Conservation (phyloP, 768 basidiomycete genomes). For the Arthromyces matolae region DNA sequence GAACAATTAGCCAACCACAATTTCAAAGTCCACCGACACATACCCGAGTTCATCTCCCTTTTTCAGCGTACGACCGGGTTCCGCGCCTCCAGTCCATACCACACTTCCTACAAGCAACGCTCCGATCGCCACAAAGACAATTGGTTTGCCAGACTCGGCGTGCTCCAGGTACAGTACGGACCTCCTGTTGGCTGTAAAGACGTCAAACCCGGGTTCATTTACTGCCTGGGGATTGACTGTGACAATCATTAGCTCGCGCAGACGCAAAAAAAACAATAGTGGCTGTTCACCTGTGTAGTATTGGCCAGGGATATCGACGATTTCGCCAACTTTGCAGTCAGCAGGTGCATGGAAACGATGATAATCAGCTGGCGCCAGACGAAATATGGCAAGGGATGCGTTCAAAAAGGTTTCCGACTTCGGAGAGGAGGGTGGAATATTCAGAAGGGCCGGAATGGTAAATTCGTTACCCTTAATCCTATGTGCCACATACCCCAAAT, state of each 20-base stretch:
- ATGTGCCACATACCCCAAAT: too few relatives aligned
- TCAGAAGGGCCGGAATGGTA: slow-evolving; percentile 57
- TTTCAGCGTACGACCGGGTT: slow-evolving; percentile 41
- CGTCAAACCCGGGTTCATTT: slow-evolving; percentile 61
- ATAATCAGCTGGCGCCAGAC: slow-evolving; percentile 79
- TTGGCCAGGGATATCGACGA: slow-evolving; percentile 47
- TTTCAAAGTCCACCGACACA: neutral
- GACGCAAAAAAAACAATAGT: slow-evolving; percentile 6
- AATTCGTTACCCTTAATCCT: slow-evolving; percentile 73
- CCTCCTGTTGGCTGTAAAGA: slow-evolving; percentile 62
- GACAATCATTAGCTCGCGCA: neutral
- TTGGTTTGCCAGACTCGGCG: slow-evolving; percentile 36
- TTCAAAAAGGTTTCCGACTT: slow-evolving; percentile 37
- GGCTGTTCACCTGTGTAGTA: slow-evolving; percentile 54
- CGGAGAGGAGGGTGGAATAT: slow-evolving; percentile 39
- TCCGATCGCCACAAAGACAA: slow-evolving; percentile 75
- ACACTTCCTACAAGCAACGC: slow-evolving; percentile 81
- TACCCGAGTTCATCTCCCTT: slow-evolving; percentile 65
- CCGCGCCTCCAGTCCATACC: slow-evolving; percentile 52
- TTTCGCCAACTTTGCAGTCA: slow-evolving; percentile 47
- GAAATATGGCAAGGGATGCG: slow-evolving; percentile 60
- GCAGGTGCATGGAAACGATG: slow-evolving; percentile 77
- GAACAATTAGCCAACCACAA: neutral
- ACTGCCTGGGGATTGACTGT: slow-evolving; percentile 76
- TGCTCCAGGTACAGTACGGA: slow-evolving; percentile 54